phyloP scores from a whole-genome alignment of 441 rosid genomes.

The Hura crepitans region DNA sequence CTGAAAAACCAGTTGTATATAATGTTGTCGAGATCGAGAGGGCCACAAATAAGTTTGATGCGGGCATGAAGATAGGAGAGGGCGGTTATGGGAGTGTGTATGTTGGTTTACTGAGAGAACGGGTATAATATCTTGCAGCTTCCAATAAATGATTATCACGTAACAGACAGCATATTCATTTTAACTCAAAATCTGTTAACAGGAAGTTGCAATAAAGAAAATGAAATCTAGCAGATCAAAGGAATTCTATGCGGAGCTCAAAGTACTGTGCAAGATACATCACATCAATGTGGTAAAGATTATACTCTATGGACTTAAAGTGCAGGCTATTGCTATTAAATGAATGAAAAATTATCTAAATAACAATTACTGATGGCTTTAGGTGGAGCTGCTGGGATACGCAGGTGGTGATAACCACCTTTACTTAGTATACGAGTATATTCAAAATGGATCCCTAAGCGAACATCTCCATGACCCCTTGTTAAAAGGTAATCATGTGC shows the following conservation, averaged over 20 bases:
- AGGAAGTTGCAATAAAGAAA: slow-evolving; percentile 41
- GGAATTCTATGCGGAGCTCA: slow-evolving; percentile 39
- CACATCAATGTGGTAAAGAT: slow-evolving; percentile 37
- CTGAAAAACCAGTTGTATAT: slow-evolving; percentile 26
- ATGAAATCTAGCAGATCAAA: slow-evolving; percentile 32
- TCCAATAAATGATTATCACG: background rate
- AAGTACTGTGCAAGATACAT: slow-evolving; percentile 37
- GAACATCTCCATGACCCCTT: slow-evolving; percentile 36
- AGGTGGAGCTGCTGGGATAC: slow-evolving; percentile 42
- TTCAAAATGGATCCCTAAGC: slow-evolving; percentile 35
- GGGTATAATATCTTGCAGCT: slow-evolving; percentile 12
- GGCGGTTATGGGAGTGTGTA: slow-evolving; percentile 42
- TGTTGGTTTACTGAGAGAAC: slow-evolving; percentile 25
- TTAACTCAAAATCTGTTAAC: slow-evolving; percentile 7
- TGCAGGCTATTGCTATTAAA: background rate
- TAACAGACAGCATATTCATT: background rate
- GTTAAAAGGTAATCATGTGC: slow-evolving; percentile 25
- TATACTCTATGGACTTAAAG: background rate
- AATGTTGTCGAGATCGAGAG: slow-evolving; percentile 29
- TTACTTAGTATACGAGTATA: slow-evolving; percentile 36
- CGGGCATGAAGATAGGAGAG: slow-evolving; percentile 29
- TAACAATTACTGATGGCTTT: slow-evolving; percentile 7
- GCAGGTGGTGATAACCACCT: slow-evolving; percentile 33
- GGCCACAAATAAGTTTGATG: slow-evolving; percentile 32
- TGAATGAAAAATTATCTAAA: background rate